A percentile compares a stretch with the other conserved stretches of the same genome.
These are phyloP conservation scores for Monosporascus sp. DNA, from an alignment of 2,329 filamentous ascomycete species.

Conservation along the genomic window DNA sequence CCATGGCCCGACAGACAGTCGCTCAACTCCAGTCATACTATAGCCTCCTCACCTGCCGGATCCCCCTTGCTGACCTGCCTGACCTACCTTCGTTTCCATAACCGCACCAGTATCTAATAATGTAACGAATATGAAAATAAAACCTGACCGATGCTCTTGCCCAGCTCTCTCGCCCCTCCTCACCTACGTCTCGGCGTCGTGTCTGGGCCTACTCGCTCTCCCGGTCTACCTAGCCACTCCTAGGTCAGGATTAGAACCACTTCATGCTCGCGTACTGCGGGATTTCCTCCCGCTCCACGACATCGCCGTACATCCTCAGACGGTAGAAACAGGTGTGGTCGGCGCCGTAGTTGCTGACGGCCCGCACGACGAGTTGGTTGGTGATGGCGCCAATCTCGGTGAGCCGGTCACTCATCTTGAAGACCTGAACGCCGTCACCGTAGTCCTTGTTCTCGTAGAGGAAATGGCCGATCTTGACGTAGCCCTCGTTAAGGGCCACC, in stretches of 20 bases:
- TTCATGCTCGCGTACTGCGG: neutral
- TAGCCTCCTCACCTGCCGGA: neutral
- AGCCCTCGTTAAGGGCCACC: slow-evolving; percentile 33
- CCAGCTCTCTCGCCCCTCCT: too few species aligned
- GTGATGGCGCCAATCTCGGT: slow-evolving; percentile 42
- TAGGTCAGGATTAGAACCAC: neutral
- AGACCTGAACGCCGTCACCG: slow-evolving; percentile 46
- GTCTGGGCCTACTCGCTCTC: too few species aligned
- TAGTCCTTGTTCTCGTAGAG: slow-evolving; percentile 42
- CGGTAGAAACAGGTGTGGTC: slow-evolving; percentile 64
- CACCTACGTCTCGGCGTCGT: too few species aligned
- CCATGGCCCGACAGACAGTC: neutral
- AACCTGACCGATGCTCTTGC: too few species aligned
- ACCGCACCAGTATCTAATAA: too few species aligned
- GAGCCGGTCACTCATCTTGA: slow-evolving; percentile 48
- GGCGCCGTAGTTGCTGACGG: slow-evolving; percentile 54
- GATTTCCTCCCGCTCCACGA: slow-evolving; percentile 14
- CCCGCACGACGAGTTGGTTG: slow-evolving; percentile 49
- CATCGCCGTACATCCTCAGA: slow-evolving; percentile 51
- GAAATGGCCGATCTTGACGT: slow-evolving; percentile 55
- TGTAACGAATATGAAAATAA: too few species aligned
- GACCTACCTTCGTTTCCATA: neutral
- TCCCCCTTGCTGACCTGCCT: neutral
- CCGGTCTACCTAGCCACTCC: too few species aligned
- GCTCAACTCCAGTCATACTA: neutral